Conservation (phyloP, 1,284 basidiomycete genomes). For the Cryptococcus amylolentus region DNA sequence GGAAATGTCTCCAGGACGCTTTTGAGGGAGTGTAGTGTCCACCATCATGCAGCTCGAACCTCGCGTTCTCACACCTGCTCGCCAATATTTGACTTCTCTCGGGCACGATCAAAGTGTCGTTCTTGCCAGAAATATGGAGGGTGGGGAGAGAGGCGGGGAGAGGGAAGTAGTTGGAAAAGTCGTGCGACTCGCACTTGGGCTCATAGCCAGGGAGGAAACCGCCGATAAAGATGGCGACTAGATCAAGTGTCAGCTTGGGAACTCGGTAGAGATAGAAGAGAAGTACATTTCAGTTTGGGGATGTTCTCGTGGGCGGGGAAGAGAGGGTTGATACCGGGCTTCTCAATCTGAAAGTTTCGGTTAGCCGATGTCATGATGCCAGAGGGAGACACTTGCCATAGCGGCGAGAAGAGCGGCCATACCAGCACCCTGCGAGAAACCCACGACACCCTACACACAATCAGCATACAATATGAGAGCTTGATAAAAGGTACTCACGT, state of each 20-base stretch:
- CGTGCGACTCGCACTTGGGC: conserved; percentile 36
- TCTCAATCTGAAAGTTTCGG: conserved; percentile 52
- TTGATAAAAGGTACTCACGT: conserved; percentile 32
- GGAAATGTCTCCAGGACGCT: conserved; percentile 49
- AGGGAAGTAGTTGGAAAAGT: conserved; percentile 54
- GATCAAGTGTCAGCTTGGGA: conserved; percentile 19
- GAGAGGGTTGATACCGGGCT: conserved; percentile 58
- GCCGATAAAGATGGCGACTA: conserved; percentile 57
- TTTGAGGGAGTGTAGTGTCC: conserved; percentile 48
- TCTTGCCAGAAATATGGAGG: conserved; percentile 74
- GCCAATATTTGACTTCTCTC: conserved; percentile 65
- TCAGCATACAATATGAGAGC: background rate
- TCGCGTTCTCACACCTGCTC: conserved; percentile 54
- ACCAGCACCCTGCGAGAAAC: conserved; percentile 79
- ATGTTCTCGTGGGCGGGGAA: conserved; percentile 63
- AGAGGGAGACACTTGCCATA: conserved; percentile 55
- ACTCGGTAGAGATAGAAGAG: background rate
- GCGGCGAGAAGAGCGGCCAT: conserved; percentile 72
- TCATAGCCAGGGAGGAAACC: conserved; percentile 33
- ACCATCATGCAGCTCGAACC: conserved; percentile 50
- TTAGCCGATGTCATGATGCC: background rate
- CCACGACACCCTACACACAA: conserved; percentile 66
- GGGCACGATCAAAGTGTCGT: conserved; percentile 72
- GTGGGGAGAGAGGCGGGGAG: conserved; percentile 60
- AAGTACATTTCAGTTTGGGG: conserved; percentile 59